phyloP scores from a whole-genome alignment of 2,329 filamentous ascomycete species.

The Eurotiales sp. region DNA sequence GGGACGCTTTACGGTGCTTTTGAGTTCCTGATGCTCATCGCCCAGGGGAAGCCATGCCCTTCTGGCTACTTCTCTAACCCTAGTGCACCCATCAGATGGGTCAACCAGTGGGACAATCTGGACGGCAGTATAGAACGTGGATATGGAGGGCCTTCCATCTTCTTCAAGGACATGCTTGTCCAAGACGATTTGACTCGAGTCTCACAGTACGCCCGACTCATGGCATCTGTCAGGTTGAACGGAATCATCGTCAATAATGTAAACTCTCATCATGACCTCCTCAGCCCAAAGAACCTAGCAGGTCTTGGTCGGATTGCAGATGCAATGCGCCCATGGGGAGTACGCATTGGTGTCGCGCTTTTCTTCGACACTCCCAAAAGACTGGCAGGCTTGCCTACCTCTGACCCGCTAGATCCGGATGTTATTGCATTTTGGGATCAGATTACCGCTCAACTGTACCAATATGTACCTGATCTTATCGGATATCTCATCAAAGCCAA shows the following conservation, averaged over 20 bases:
- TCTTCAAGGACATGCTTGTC: conserved; percentile 57
- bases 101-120: conserved; percentile 72
- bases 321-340: conserved; percentile 63
- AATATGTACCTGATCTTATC: conserved; percentile 61
- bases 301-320: conserved; percentile 62
- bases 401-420: conserved; percentile 58
- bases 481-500: conserved; percentile 70
- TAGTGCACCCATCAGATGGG: conserved; percentile 62
- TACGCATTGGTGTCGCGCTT: conserved; percentile 62
- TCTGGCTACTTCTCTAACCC: conserved; percentile 53
- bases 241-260: conserved; percentile 68
- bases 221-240: conserved; percentile 65
- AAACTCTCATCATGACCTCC: conserved; percentile 60
- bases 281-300: conserved; percentile 56
- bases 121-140: conserved; percentile 64
- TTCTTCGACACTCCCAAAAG: conserved; percentile 64
- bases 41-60: conserved; percentile 53
- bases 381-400: conserved; percentile 56
- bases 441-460: conserved; percentile 58
- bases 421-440: conserved; percentile 63
- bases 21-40: conserved; percentile 64
- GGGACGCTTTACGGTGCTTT: conserved; percentile 67
- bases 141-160: conserved; percentile 65
- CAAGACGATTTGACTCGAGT: conserved; percentile 59
- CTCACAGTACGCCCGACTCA: conserved; percentile 60